Base-by-base conservation (phyloP, 2,329 filamentous ascomycete genomes). In the Colletotrichum truncatum region DNA sequence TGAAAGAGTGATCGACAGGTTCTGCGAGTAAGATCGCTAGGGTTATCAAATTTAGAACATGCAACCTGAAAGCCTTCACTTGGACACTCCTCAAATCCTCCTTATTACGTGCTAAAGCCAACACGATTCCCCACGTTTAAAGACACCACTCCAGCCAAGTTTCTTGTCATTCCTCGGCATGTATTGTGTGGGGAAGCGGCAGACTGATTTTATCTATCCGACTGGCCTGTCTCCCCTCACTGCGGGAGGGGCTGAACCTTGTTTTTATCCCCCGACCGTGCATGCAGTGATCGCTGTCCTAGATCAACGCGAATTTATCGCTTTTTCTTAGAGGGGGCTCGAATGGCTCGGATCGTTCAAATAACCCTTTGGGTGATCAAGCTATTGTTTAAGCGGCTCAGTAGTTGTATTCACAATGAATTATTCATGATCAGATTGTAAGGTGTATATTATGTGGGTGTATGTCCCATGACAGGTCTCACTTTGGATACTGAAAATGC, bases 241-340 rank as follows among this genome's bases (percentile, higher is more conserved):
- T 5, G 38, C 60, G 54, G 62, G 63, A 66, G 58, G 63, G 63
- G 63, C 63, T 66, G 28, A 66, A 66, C 63, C 63, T 66, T 63
- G 63, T 66, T 64, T 64, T 54, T 45, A 45, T 52, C 18, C 63
- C 63, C 63, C 48, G 57, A 32, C 49, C 28, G 23, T 51, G 57
- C 63, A 66, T 63, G 51, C 63, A 51, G 51, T 57, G 61, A 39
- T 53, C 18, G 28, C 43, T 45, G 49, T 23, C 41, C 28, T 38
- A 56, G 63, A 56, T 55, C 41, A 49, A 51, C 57, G 16, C 16
- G 2, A 36, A 48, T 51, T 57, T 51, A 41, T 61, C 56, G 18
- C 30, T 62, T 49, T 28, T 26, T 30, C 45, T 32, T 45, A 38
- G 36, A 26, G 57, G 34, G 30, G 41, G 63, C 28, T 38, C 41